phyloP scores from a whole-genome alignment of 2,329 filamentous ascomycete genomes.

The Diaporthe sp. region DNA sequence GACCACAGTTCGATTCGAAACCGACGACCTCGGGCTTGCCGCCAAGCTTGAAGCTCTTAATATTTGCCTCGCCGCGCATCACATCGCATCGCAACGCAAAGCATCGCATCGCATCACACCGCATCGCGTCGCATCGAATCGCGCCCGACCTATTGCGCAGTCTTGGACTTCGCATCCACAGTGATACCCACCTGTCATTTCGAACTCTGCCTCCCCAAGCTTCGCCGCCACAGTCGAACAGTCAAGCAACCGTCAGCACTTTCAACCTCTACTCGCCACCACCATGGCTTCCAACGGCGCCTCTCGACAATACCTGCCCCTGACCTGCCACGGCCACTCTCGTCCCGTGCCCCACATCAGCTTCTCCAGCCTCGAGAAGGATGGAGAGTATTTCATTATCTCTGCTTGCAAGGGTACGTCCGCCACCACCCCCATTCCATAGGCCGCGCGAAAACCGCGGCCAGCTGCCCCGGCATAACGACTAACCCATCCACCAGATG shows the following conservation, averaged over 20 bases:
- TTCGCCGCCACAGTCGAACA: background rate
- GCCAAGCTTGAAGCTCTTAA: constrained; percentile 13
- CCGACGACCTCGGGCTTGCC: constrained; percentile 5
- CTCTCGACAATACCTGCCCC: constrained; percentile 78
- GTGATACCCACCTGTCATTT: constrained; percentile 7
- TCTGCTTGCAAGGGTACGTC: constrained; percentile 87
- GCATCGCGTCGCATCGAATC: constrained; percentile 24
- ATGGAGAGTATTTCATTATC: constrained; percentile 90
- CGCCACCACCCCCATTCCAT: background rate
- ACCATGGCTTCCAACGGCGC: constrained; percentile 47
- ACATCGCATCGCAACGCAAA: background rate
- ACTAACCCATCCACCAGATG: constrained; percentile 70
- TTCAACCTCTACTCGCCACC: background rate
- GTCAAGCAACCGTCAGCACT: background rate
- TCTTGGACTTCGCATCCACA: constrained; percentile 30
- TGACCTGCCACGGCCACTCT: constrained; percentile 96
- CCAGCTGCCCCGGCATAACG: background rate
- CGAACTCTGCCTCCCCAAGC: constrained; percentile 42
- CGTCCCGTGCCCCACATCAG: constrained; percentile 91
- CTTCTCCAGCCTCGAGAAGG: constrained; percentile 87
- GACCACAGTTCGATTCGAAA: background rate
- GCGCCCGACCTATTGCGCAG: constrained; percentile 38
- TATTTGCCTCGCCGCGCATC: background rate
- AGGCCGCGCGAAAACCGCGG: background rate
- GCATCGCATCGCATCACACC: background rate